Base-by-base conservation (phyloP, 768 basidiomycete species). In the Coprinopsis sp. region DNA sequence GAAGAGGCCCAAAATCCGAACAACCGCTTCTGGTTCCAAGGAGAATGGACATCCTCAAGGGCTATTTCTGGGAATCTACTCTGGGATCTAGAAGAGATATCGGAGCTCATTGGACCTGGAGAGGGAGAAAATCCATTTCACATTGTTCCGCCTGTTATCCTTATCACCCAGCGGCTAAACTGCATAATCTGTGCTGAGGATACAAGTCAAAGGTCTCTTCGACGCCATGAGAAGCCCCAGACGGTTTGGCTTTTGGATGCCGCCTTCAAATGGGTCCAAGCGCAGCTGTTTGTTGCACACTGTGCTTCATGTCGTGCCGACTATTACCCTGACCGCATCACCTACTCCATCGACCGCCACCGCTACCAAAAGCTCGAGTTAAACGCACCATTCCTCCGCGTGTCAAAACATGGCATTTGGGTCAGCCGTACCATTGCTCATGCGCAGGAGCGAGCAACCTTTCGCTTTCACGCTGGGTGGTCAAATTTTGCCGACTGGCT, bases 321-420 rank as follows among this genome's bases (percentile, higher is more conserved):
- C 23, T 40, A 22, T 24, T 40, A 40, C 19, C 38, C 38, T 2
- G 38, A 40, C 23, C 12, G 8, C 13, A 24, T 40, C n/a, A 40
- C 8, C 19, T 40, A 2, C 19, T 25, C 38, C 18, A 11, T 14
- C 13, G 18, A 18, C 6, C 2, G 27, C 27, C 23, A 40, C 22
- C 38, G 8, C 2, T 14, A 14, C 22, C 38, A 40, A 24, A 21
- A 23, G 38, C 38, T 40, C 6, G 58, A 59, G 18, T 52, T 48
- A 33, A 48, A 58, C 40, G 36, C 54, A 0, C n/a, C 38, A 30
- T 62, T 51, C 46, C 25, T 61, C 2, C 51, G 60, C n/a, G 53
- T 64, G 8, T 64, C 58, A 1, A 58, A 61, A 43, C 24, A 39
- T 38, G 63, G 58, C 0, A 27, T 63, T 4, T 64, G 58, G 60